These are phyloP conservation scores for Xylaria digitata DNA, from an alignment of 2,329 filamentous ascomycete species.

Conservation along the genomic window DNA sequence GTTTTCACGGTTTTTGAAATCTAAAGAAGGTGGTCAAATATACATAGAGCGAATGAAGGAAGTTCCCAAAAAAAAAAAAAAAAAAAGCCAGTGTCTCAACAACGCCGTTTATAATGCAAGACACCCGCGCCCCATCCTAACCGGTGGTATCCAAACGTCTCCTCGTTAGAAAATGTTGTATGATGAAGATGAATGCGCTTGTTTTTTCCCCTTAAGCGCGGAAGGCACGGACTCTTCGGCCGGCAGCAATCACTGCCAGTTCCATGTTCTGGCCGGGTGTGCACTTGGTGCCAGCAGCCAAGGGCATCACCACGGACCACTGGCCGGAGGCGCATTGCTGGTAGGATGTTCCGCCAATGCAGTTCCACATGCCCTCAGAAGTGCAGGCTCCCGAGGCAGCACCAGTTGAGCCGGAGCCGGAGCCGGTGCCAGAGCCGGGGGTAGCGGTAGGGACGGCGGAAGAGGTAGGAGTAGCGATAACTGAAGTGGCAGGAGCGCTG, in stretches of 20 bases:
- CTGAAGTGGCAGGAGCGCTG: conserved; percentile 24
- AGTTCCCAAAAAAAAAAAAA: no score
- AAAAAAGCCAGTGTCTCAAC: no score
- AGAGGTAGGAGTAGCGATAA: conserved; percentile 32
- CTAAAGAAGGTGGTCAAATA: no score
- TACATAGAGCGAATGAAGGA: no score
- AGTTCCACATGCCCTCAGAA: conserved; percentile 65
- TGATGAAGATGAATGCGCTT: background rate
- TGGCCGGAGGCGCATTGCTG: conserved; percentile 65
- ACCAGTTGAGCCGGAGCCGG: conserved; percentile 41
- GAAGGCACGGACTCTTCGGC: conserved; percentile 43
- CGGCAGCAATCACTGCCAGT: conserved; percentile 53
- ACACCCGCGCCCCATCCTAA: no score
- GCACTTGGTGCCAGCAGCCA: conserved; percentile 62
- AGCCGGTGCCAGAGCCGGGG: conserved; percentile 40
- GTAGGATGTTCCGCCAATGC: conserved; percentile 61
- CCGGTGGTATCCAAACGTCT: no score
- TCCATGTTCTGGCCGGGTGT: conserved; percentile 54
- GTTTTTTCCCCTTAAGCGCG: conserved; percentile 39
- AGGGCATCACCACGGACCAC: conserved; percentile 58
- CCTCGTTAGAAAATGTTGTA: no score
- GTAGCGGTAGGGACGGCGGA: conserved; percentile 39
- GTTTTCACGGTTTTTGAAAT: no score
- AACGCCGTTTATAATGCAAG: no score
- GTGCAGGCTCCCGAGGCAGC: conserved; percentile 57